A percentile compares a stretch with the other conserved stretches of the same genome.
phyloP scores from a whole-genome alignment of 2,329 filamentous ascomycete genomes.

The Fusarium sp. region DNA sequence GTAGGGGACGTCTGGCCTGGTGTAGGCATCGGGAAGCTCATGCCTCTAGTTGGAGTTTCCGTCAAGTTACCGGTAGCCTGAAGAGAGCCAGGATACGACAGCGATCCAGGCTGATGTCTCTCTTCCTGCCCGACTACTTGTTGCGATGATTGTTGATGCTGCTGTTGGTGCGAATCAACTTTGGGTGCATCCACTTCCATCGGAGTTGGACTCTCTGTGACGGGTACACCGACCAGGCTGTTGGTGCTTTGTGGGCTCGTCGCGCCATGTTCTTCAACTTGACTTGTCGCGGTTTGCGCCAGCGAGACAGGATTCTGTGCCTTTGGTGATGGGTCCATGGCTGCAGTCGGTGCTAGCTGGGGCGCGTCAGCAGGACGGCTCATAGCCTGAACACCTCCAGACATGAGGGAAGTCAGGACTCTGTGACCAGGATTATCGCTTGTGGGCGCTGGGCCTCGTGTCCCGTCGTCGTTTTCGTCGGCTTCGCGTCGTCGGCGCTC shows the following conservation, averaged over 20 bases:
- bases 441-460: constrained; percentile 56
- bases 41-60: constrained; percentile 61
- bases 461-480: constrained; percentile 54
- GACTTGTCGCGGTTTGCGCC: constrained; percentile 50
- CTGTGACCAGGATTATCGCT: constrained; percentile 67
- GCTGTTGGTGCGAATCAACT: constrained; percentile 29
- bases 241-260: constrained; percentile 59
- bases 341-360: constrained; percentile 57
- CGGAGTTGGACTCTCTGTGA: constrained; percentile 64
- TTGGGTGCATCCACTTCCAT: constrained; percentile 64
- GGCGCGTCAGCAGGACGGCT: constrained; percentile 68
- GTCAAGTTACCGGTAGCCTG: constrained; percentile 57
- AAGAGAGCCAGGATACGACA: constrained; percentile 67
- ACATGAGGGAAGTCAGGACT: constrained; percentile 66
- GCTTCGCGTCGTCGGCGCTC: constrained; percentile 61
- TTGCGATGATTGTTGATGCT: constrained; percentile 52
- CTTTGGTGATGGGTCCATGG: constrained; percentile 58
- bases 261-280: constrained; percentile 55
- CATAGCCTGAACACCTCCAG: constrained; percentile 64
- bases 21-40: constrained; percentile 68
- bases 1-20: constrained; percentile 65
- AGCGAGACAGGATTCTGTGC: constrained; percentile 51
- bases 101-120: constrained; percentile 60
- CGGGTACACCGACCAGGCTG: constrained; percentile 57
- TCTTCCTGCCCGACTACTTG: constrained; percentile 64